A percentile compares a stretch with the other conserved stretches of the same genome.
phyloP scores from a whole-genome alignment of 768 basidiomycete genomes.

The Hygrophorus russula region DNA sequence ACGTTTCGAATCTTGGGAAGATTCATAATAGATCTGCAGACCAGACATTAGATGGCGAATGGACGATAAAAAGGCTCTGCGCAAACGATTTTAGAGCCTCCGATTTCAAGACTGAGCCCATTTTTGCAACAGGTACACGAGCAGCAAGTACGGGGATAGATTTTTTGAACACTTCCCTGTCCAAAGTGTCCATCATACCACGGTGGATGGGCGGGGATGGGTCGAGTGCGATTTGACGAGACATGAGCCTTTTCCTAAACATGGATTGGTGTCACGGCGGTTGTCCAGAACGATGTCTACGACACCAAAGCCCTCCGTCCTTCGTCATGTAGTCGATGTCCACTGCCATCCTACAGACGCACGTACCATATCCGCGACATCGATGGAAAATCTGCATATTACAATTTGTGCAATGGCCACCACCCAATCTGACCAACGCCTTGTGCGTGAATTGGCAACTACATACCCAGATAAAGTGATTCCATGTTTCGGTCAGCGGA shows the following conservation, averaged over 20 bases:
- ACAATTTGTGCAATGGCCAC: constrained; percentile 82
- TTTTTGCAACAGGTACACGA: constrained; percentile 45
- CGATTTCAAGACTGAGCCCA: constrained; percentile 45
- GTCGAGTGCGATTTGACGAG: constrained; percentile 27
- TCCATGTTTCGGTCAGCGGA: constrained; percentile 77
- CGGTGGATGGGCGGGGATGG: constrained; percentile 30
- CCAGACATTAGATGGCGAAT: constrained; percentile 2
- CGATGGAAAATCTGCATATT: constrained; percentile 47
- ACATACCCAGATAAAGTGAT: constrained; percentile 55
- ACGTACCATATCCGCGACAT: constrained; percentile 25
- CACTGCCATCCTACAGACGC: constrained; percentile 93
- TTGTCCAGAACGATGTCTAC: not conserved
- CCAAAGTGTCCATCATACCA: constrained; percentile 41
- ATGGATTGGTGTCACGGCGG: not conserved
- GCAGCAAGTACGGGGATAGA: constrained; percentile 58
- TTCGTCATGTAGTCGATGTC: constrained; percentile 69
- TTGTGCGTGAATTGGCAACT: constrained; percentile 55
- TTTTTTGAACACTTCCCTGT: constrained; percentile 55
- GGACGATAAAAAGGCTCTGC: not conserved
- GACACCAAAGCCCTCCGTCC: constrained; percentile 20
- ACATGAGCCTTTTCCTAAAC: constrained; percentile 16
- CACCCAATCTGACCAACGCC: constrained; percentile 51
- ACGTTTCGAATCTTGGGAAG: constrained; percentile 59
- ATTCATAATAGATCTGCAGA: constrained; percentile 48
- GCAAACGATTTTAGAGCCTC: constrained; percentile 49